Evolutionary conservation across 1,284 basidiomycete genomes (phyloP).

Genomic region (Tausonia pullulans): DNA sequence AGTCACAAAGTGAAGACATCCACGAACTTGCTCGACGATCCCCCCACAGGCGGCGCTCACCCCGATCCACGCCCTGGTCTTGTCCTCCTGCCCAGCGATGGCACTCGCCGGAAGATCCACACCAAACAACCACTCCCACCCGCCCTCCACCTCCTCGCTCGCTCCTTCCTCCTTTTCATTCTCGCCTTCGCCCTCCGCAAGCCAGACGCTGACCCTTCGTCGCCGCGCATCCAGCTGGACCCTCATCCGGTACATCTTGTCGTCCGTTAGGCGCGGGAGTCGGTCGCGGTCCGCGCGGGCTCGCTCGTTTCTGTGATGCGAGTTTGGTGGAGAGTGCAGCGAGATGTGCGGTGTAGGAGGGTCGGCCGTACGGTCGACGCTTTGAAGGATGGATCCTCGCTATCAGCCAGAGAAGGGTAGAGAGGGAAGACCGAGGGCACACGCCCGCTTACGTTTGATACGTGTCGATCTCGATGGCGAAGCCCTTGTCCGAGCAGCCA

Average conservation of each 20-base stretch:
- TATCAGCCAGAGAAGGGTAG: slow-evolving; percentile 1
- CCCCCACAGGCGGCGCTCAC: slow-evolving; percentile 26
- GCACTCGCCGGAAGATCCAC: slow-evolving; percentile 16
- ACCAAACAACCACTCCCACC: slow-evolving; percentile 19
- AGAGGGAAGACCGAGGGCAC: neutral
- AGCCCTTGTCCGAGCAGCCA: slow-evolving; percentile 14
- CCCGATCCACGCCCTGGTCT: slow-evolving; percentile 22
- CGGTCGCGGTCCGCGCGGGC: slow-evolving; percentile 21
- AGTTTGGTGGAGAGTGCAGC: slow-evolving; percentile 28
- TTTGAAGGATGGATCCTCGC: slow-evolving; percentile 1
- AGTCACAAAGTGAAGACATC: neutral
- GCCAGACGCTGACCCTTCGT: slow-evolving; percentile 18
- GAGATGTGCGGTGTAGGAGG: slow-evolving; percentile 31
- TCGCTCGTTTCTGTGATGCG: slow-evolving; percentile 27
- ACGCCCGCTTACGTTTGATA: slow-evolving; percentile 22
- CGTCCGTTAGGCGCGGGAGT: slow-evolving; percentile 26
- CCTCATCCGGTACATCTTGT: slow-evolving; percentile 20
- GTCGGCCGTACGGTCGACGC: slow-evolving; percentile 23
- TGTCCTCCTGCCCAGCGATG: neutral
- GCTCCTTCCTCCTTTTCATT: slow-evolving; percentile 8
- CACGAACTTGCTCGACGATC: slow-evolving; percentile 25
- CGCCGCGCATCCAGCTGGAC: slow-evolving; percentile 19
- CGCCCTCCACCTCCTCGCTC: neutral
- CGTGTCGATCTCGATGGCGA: slow-evolving; percentile 26
- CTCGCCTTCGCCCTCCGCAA: slow-evolving; percentile 14